Conservation (phyloP, 345 rosid species). For the Carallia pectinifolia region DNA sequence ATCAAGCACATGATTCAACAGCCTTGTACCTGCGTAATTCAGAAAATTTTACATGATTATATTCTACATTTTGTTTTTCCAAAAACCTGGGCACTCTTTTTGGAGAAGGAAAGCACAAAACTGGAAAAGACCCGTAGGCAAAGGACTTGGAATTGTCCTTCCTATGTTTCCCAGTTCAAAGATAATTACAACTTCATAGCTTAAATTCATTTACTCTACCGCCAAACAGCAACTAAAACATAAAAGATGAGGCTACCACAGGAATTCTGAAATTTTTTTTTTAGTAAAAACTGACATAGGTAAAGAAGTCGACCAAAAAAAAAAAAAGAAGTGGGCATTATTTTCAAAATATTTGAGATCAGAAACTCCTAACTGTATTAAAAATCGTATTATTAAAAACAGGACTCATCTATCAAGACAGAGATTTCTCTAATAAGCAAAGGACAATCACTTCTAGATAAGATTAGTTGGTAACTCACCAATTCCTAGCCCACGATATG, state of each 20-base stretch:
- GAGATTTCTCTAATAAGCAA: neutral
- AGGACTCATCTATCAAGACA: neutral
- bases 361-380: neutral
- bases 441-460: neutral
- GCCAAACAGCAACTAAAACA: neutral
- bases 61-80: conserved; percentile 6
- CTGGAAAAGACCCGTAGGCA: neutral
- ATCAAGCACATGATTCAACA: conserved; percentile 85
- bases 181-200: neutral
- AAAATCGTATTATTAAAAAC: neutral
- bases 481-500: conserved; percentile 90
- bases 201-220: neutral
- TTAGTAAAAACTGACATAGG: no score
- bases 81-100: neutral
- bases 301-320: neutral
- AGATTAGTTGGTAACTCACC: conserved; percentile 46
- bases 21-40: conserved; percentile 64
- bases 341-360: neutral
- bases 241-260: neutral
- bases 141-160: neutral
- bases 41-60: conserved; percentile 3
- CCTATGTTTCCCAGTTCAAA: neutral
- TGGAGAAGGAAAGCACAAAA: neutral
- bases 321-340: neutral
- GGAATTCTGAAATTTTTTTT: neutral